Conservation (phyloP, 192 early-diverging fungal genomes). For the Dissophora ornata region DNA sequence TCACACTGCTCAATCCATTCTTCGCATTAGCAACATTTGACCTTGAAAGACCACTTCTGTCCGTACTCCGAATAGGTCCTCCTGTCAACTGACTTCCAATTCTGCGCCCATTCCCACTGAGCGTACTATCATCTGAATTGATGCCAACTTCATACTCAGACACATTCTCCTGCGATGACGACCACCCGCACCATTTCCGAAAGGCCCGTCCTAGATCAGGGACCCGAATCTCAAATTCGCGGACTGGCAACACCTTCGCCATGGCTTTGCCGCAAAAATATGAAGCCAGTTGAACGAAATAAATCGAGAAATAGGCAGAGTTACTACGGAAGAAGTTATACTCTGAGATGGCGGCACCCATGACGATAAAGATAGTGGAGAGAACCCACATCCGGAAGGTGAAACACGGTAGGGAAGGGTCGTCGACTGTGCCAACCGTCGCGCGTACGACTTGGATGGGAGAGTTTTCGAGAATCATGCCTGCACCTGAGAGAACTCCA, state of each 20-base stretch:
- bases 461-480: constrained; percentile 39
- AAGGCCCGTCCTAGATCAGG: constrained; percentile 1
- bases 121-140: constrained; percentile 10
- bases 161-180: background rate
- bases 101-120: constrained; percentile 12
- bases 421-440: constrained; percentile 49
- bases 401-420: constrained; percentile 58
- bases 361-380: constrained; percentile 45
- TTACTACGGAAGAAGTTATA: constrained; percentile 58
- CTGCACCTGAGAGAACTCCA: background rate
- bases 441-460: constrained; percentile 54
- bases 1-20: background rate
- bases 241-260: constrained; percentile 36
- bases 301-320: constrained; percentile 39
- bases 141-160: constrained; percentile 10
- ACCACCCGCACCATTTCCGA: background rate
- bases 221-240: constrained; percentile 36
- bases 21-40: constrained; percentile 11
- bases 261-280: constrained; percentile 53
- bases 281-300: constrained; percentile 55
- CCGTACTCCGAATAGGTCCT: constrained; percentile 14
- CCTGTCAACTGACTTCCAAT: background rate
- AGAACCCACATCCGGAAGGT: constrained; percentile 67
- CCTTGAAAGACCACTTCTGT: constrained; percentile 9
- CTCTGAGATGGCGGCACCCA: constrained; percentile 56